Base-by-base conservation (phyloP, 2,329 filamentous ascomycete species). In the Hypoxylon sp. region DNA sequence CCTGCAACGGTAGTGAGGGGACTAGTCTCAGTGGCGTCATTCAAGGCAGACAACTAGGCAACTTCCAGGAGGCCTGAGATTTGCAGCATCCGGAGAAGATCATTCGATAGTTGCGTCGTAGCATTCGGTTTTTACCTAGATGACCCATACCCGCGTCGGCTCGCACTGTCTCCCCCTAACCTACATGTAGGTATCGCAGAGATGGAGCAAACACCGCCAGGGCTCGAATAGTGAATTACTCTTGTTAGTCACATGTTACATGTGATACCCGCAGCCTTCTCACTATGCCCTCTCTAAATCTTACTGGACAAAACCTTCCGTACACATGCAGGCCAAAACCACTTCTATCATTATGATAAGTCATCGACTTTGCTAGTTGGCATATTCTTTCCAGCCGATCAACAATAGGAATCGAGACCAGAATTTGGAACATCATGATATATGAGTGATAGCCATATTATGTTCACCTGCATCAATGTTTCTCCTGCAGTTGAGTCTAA, bases 21-120 rank as follows among this genome's bases (percentile, higher is more conserved):
- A 31, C 17, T 50, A 42, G 17, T 13, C 35, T 11, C 42, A 37
- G 62, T 60, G 48, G 47, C 48, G 47, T 52, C 35, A 51, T 13
- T 53, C n/a, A 35, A 60, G 55, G 54, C 62, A 64, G 48, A 51
- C 54, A 46, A 50, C 62, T 31, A 59, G 56, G 54, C 55, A 56
- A 44, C 32, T 53, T 47, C 42, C 31, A 35, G 17, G 27, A 54
- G 46, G 32, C 52, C 32, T 54, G 24, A 21, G 13, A 6, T 48
- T 39, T 24, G 17, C 42, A 58, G 24, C 31, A 50, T 32, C 32
- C 8, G n/a, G 8, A 62, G n/a, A 37, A 24, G 46, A 44, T 62
- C 52, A 19, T 51, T 31, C 35, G 46, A 62, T 62, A 48, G 2
- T 19, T 51, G 27, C 46, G 15, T 51, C 39, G 35, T 50, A 3